phyloP scores from a whole-genome alignment of 1,284 basidiomycete species.

The Bondarzewia mesenterica region DNA sequence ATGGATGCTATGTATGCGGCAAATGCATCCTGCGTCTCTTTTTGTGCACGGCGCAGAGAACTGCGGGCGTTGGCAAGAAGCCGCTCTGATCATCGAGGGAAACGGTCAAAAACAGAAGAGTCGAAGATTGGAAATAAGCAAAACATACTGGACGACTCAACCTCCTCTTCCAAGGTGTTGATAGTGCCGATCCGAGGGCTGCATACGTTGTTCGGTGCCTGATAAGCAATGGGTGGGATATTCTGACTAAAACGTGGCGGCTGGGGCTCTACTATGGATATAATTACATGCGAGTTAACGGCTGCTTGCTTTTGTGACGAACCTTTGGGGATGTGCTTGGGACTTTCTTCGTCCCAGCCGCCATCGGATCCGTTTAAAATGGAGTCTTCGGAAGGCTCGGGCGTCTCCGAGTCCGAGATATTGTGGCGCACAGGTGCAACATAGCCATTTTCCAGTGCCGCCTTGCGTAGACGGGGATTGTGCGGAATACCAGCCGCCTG shows the following conservation, averaged over 20 bases:
- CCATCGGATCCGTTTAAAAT: conserved; percentile 10
- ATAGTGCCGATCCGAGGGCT: conserved; percentile 11
- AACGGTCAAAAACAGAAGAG: too few relatives aligned
- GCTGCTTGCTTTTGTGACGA: neutral
- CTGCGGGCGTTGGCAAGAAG: conserved; percentile 31
- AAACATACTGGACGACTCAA: conserved; percentile 11
- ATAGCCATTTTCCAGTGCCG: conserved; percentile 27
- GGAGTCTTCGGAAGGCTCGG: conserved; percentile 40
- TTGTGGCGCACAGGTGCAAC: conserved; percentile 15
- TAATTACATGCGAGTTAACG: neutral
- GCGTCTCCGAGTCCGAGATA: conserved; percentile 35
- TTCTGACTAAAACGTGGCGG: conserved; percentile 3
- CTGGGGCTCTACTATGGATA: conserved; percentile 3
- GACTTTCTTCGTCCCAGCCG: conserved; percentile 9
- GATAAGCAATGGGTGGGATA: conserved; percentile 5
- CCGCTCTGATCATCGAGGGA: conserved; percentile 30
- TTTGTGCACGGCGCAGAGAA: conserved; percentile 45
- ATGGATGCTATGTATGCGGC: conserved; percentile 59
- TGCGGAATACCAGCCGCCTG: conserved; percentile 63
- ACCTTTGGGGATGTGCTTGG: conserved; percentile 6
- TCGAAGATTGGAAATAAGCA: neutral
- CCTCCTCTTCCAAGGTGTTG: conserved; percentile 11
- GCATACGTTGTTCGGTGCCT: conserved; percentile 3
- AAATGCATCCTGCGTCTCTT: conserved; percentile 66
- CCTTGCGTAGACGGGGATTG: conserved; percentile 64